Conservation (phyloP, 2,329 filamentous ascomycete genomes). For the Sarocladium kiliense region DNA sequence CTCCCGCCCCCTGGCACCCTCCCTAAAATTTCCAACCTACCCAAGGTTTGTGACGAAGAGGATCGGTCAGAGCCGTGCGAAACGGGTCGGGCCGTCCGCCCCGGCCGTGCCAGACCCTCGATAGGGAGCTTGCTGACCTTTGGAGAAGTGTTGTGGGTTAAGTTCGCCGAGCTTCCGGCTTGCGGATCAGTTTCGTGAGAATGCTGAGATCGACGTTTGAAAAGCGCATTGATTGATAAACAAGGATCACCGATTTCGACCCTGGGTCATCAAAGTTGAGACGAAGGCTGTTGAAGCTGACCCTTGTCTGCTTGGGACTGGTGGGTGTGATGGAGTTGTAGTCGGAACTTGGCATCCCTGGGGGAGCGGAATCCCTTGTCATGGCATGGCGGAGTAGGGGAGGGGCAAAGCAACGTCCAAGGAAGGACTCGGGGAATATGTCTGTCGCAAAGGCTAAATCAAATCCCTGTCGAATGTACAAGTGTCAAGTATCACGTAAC, state of each 20-base stretch:
- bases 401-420: no score
- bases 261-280: not conserved
- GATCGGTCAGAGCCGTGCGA: not conserved
- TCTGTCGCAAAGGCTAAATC: not conserved
- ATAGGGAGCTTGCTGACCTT: not conserved
- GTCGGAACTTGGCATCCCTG: not conserved
- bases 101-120: not conserved
- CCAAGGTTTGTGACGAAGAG: not conserved
- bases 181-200: not conserved
- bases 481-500: no score
- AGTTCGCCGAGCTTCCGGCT: not conserved
- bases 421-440: not conserved
- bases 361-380: not conserved
- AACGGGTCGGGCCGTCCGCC: constrained; percentile 6
- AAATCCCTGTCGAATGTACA: not conserved
- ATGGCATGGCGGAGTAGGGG: no score
- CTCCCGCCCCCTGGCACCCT: not conserved
- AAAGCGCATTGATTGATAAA: not conserved
- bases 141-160: not conserved
- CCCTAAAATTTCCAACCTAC: not conserved
- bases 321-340: not conserved
- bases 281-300: not conserved
- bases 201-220: not conserved
- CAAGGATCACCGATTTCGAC: not conserved
- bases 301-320: not conserved